phyloP scores from a whole-genome alignment of 495 filamentous ascomycete species.

The Daldinia loculata region DNA sequence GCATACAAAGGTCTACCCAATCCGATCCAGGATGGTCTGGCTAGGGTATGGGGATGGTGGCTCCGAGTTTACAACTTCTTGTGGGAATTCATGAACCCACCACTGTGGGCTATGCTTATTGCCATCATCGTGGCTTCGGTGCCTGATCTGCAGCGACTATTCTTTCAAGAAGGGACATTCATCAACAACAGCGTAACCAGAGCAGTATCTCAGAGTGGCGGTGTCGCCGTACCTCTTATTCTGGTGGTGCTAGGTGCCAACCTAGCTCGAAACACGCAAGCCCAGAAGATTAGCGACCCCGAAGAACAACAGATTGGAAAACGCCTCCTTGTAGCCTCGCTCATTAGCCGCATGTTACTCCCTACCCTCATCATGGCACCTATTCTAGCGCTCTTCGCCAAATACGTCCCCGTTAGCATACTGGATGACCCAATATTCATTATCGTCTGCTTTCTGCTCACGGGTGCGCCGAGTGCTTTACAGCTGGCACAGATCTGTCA shows the following conservation, averaged over 20 bases:
- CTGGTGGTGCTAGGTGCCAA: conserved; percentile 97
- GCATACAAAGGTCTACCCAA: conserved; percentile 61
- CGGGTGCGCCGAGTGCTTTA: conserved; percentile 91
- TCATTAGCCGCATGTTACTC: conserved; percentile 90
- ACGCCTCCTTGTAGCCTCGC: conserved; percentile 82
- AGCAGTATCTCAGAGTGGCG: conserved; percentile 82
- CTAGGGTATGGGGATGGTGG: conserved; percentile 51
- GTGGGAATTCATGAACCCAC: conserved; percentile 98
- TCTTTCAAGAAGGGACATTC: conserved; percentile 91
- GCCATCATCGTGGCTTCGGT: conserved; percentile 90
- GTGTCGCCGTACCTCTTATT: conserved; percentile 93
- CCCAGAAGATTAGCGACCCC: conserved; percentile 67
- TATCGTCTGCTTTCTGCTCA: conserved; percentile 95
- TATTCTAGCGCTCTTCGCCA: conserved; percentile 87
- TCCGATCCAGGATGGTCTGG: conserved; percentile 64
- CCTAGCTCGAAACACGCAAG: conserved; percentile 77
- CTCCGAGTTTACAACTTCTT: conserved; percentile 68
- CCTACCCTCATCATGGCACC: conserved; percentile 94
- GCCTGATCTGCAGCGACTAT: conserved; percentile 81
- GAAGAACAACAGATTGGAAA: conserved; percentile 72
- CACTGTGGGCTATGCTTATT: conserved; percentile 93
- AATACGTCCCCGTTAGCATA: conserved; percentile 92
- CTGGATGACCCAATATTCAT: conserved; percentile 98
- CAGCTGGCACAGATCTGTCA: conserved; percentile 98
- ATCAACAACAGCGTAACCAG: conserved; percentile 91